Evolutionary conservation across 495 filamentous ascomycete species (phyloP).

Genomic region (Hypoxylon intermedium): DNA sequence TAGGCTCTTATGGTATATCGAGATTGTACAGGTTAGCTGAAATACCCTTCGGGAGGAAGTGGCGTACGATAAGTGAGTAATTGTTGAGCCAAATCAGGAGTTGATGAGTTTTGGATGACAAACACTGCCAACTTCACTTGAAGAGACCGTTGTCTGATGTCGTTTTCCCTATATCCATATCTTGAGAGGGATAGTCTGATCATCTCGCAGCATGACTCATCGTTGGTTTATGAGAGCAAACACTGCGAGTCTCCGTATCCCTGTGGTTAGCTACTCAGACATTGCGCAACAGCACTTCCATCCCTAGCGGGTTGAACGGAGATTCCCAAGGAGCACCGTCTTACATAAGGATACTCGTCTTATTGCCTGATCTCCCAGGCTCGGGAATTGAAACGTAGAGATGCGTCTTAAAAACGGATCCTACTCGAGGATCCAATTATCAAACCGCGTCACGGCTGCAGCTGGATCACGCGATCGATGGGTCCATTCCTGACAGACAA

Average conservation of each 20-base stretch:
- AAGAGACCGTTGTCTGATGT: not conserved
- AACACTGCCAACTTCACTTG: not conserved
- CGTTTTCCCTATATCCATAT: not conserved
- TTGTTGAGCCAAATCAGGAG: not conserved
- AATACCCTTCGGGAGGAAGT: constrained; percentile 7
- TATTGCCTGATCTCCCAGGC: not conserved
- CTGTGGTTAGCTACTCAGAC: not conserved
- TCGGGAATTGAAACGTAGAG: constrained; percentile 11
- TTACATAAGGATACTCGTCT: not conserved
- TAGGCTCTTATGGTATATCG: constrained; percentile 9
- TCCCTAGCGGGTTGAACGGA: constrained; percentile 8
- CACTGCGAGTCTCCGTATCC: not conserved
- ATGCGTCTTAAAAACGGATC: constrained; percentile 4
- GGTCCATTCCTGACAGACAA: not conserved
- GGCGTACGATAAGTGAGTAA: constrained; percentile 8
- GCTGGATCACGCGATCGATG: not conserved
- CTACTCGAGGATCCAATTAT: not conserved
- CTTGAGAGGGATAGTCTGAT: too few relatives aligned
- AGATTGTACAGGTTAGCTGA: constrained; percentile 22
- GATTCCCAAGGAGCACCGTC: constrained; percentile 5
- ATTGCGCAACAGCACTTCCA: constrained; percentile 1
- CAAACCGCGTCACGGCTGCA: not conserved
- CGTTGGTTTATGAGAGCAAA: not conserved
- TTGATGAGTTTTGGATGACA: not conserved
- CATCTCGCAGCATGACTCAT: too few relatives aligned